phyloP scores from a whole-genome alignment of 768 basidiomycete species.

The Pleurotus tuber-regium region DNA sequence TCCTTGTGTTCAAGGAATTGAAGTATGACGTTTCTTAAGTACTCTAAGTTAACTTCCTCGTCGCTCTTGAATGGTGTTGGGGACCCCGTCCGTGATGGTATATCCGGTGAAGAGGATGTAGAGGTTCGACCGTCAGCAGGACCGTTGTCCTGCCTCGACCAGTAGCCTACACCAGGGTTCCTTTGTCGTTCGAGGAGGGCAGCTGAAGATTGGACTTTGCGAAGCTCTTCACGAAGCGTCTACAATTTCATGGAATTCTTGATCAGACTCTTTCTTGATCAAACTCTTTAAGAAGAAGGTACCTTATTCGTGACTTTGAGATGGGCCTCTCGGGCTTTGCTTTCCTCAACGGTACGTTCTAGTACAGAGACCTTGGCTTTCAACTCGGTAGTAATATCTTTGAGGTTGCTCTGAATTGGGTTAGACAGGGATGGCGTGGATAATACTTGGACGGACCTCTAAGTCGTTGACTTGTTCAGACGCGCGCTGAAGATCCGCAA shows the following conservation, averaged over 20 bases:
- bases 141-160: conserved; percentile 49
- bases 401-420: background rate
- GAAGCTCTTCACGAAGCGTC: conserved; percentile 90
- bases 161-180: conserved; percentile 93
- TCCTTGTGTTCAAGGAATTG: conserved; percentile 99
- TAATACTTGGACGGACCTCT: conserved; percentile 49
- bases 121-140: conserved; percentile 40
- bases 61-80: conserved; percentile 50
- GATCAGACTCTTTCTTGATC: too few relatives aligned
- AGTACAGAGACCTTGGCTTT: conserved; percentile 46
- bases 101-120: conserved; percentile 31
- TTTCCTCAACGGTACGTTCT: conserved; percentile 73
- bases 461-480: conserved; percentile 49
- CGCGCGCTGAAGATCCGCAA: conserved; percentile 53
- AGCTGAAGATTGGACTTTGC: conserved; percentile 93
- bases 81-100: conserved; percentile 33
- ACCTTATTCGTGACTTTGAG: conserved; percentile 80
- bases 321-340: conserved; percentile 65
- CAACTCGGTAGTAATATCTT: conserved; percentile 31
- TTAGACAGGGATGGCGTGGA: background rate
- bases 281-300: conserved; percentile 15
- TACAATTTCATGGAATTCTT: conserved; percentile 32
- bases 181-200: conserved; percentile 87
- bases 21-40: conserved; percentile 91
- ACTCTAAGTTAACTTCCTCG: conserved; percentile 94